Base-by-base conservation (phyloP, 305 asterid species). In the Solanum hybrid region DNA sequence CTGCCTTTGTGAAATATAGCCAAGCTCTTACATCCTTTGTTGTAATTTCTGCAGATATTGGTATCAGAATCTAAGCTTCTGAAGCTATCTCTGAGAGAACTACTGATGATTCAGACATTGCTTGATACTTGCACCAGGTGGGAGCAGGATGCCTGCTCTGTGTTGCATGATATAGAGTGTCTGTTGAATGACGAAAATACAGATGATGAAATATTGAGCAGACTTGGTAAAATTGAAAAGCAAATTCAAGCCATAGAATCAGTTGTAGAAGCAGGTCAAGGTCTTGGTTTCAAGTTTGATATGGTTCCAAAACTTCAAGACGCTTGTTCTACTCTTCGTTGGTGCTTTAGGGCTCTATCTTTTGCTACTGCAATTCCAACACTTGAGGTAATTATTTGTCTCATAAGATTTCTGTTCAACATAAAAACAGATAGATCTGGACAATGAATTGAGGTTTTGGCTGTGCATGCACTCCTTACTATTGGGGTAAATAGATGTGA, bases 271-370 rank as follows among this genome's bases (percentile, higher is more conserved):
- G 93, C 93, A 91, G 96, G 95, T 78, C 92, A 90, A 38, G 92
- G 97, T 88, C 94, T 95, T 91, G 95, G 95, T 90, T 94, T 95
- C 90, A 92, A 92, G 91, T 94, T 95, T 89, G 88, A 89, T 92
- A 66, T 89, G 91, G 88, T 94, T 92, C 92, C 95, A 27, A 94
- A 95, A 90, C 95, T 97, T 90, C 94, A 88, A 94, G 97, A 95
- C 93, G 95, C 95, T 89, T 91, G 94, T 92, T 92, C 95, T 78
- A 93, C 90, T 76, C 93, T 95, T 87, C 93, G 90, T 88, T 97
- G 99, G 99, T 95, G 98, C 94, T 92, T 90, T 72, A 91, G 90
- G 87, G 96, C 93, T 51, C 93, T 97, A 87, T 92, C 95, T 6
- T 95, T 92, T 91, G 91, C 93, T 75, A 88, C 92, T 72, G 87